These are phyloP conservation scores for Cyclotella atomus DNA, from an alignment of 108 stramenopile genomes.

Conservation along the genomic window DNA sequence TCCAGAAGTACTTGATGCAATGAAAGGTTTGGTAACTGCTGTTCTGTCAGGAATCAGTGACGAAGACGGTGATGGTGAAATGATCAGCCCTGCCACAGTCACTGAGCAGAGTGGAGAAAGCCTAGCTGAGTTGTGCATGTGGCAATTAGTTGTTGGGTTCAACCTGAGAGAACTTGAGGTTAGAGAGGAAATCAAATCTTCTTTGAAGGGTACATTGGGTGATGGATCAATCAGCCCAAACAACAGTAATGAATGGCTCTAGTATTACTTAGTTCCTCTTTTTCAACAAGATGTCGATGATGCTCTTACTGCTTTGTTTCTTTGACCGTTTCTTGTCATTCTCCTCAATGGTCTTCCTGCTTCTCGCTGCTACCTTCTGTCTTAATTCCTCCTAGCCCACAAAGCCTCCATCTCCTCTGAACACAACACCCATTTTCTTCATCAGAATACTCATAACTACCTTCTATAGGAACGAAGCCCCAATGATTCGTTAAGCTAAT, in stretches of 20 bases:
- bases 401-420: too few species aligned
- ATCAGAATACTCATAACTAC: too few species aligned
- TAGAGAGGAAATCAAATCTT: conserved; percentile 63
- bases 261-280: too few species aligned
- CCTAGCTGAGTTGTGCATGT: conserved; percentile 98
- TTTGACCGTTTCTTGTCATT: too few species aligned
- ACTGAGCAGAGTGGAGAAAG: conserved; percentile 92
- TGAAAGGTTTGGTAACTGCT: conserved; percentile 92
- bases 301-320: too few species aligned
- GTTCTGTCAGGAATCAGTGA: conserved; percentile 80
- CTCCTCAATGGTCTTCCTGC: too few species aligned
- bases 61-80: conserved; percentile 65
- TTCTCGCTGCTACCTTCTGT: too few species aligned
- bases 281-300: too few species aligned
- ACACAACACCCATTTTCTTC: too few species aligned
- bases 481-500: too few species aligned
- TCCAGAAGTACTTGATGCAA: conserved; percentile 92
- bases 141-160: conserved; percentile 96
- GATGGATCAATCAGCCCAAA: background rate
- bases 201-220: conserved; percentile 58
- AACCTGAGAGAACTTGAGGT: conserved; percentile 94
- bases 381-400: too few species aligned
- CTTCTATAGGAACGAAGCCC: too few species aligned
- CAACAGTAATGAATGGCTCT: background rate
- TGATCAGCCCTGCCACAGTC: conserved; percentile 76